Conservation (phyloP, 192 early-diverging fungal species). For the Rhizophagus clarus region DNA sequence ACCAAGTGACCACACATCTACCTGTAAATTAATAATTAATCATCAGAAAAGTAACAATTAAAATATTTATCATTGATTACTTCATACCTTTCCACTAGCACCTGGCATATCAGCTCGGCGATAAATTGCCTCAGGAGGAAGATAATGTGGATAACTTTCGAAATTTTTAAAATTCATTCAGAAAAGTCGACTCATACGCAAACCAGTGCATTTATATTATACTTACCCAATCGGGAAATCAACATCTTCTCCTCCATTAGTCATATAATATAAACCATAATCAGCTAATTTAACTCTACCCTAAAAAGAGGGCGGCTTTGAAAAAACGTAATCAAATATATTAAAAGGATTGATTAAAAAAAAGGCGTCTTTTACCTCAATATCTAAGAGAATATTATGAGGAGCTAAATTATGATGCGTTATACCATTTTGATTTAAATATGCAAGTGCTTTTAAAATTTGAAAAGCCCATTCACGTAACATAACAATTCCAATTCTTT, state of each 20-base stretch:
- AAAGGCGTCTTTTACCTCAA: conserved; percentile 36
- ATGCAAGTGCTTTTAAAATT: conserved; percentile 52
- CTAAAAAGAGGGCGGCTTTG: conserved; percentile 20
- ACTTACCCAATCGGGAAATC: conserved; percentile 63
- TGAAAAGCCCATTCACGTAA: conserved; percentile 55
- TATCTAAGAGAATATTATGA: conserved; percentile 53
- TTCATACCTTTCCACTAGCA: background rate
- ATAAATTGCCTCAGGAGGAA: conserved; percentile 31
- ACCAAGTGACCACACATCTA: conserved; percentile 61
- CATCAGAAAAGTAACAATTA: background rate
- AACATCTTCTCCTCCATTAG: conserved; percentile 52
- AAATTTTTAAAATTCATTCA: conserved; percentile 33
- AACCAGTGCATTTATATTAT: background rate
- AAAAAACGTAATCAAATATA: too few relatives aligned
- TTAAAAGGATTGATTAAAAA: too few relatives aligned
- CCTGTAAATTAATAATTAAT: conserved; percentile 32
- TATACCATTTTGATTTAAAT: conserved; percentile 50
- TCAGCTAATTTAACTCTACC: conserved; percentile 51
- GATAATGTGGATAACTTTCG: conserved; percentile 28
- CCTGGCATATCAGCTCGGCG: conserved; percentile 10
- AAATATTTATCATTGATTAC: background rate
- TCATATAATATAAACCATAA: conserved; percentile 64
- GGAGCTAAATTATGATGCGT: conserved; percentile 48
- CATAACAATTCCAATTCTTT: conserved; percentile 32
- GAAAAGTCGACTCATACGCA: conserved; percentile 39